Percentiles rank a stretch among this genome's conserved stretches.
These are phyloP conservation scores for Sporothrix brasiliensis DNA, from an alignment of 2,329 filamentous ascomycete species.

Conservation along the genomic window DNA sequence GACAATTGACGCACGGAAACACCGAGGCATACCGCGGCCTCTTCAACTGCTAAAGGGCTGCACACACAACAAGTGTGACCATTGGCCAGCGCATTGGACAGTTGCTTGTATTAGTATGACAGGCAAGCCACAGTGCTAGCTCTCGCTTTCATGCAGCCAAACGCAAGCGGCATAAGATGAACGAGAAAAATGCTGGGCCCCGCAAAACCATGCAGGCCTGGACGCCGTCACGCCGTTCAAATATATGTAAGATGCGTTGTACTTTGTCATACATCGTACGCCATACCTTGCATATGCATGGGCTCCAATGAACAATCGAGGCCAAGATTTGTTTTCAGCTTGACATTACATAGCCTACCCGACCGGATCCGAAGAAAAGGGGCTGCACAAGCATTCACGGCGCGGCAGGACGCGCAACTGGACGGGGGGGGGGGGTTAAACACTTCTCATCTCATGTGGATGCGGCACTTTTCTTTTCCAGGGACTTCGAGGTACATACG, in stretches of 20 bases:
- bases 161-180: conserved; percentile 4
- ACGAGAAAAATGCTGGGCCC: neutral
- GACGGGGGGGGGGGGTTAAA: too few species aligned
- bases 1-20: neutral
- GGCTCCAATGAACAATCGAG: too few species aligned
- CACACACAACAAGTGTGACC: neutral
- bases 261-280: neutral
- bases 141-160: conserved; percentile 13
- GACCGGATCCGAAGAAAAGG: conserved; percentile 22
- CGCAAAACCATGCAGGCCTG: neutral
- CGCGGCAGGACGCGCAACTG: neutral
- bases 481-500: too few species aligned
- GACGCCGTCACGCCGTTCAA: neutral
- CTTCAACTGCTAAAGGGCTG: neutral
- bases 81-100: neutral
- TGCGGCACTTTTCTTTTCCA: too few species aligned
- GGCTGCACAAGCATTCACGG: neutral
- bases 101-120: conserved; percentile 4
- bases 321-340: too few species aligned
- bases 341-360: neutral
- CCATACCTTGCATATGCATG: too few species aligned
- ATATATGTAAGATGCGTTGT: neutral
- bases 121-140: neutral
- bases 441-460: too few species aligned
- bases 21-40: neutral